These are phyloP conservation scores for Populus ilicifolia DNA, from an alignment of 345 rosid genomes.

Conservation along the genomic window DNA sequence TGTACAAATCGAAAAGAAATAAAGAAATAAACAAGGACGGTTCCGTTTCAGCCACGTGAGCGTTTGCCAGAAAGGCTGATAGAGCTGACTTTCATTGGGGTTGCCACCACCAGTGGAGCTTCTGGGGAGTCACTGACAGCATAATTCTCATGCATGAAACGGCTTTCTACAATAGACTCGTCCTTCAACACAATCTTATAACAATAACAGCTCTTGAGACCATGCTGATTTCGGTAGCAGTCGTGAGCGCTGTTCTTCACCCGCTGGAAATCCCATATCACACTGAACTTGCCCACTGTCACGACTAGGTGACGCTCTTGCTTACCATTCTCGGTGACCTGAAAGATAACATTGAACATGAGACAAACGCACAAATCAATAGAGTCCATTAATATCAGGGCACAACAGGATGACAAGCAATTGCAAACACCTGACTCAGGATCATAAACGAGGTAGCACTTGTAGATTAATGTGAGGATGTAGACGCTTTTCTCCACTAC, in stretches of 20 bases:
- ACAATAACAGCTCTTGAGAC: slow-evolving; percentile 94
- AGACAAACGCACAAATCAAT: not conserved
- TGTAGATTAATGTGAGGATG: not conserved
- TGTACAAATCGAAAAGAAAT: not conserved
- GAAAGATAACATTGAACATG: slow-evolving; percentile 12
- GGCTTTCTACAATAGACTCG: slow-evolving; percentile 85
- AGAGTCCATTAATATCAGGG: not conserved
- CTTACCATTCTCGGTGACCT: slow-evolving; percentile 91
- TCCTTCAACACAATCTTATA: slow-evolving; percentile 89
- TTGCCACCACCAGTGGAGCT: slow-evolving; percentile 94
- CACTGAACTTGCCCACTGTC: slow-evolving; percentile 92
- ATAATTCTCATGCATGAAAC: slow-evolving; percentile 90
- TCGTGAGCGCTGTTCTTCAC: slow-evolving; percentile 86
- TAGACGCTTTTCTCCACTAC: not conserved
- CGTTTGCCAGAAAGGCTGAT: slow-evolving; percentile 79
- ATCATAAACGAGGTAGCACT: not conserved
- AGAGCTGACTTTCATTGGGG: slow-evolving; percentile 92
- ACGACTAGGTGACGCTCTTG: slow-evolving; percentile 90
- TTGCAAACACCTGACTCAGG: not conserved
- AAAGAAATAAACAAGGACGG: not conserved
- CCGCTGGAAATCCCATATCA: slow-evolving; percentile 93
- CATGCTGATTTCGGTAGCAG: slow-evolving; percentile 85
- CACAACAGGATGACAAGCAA: not conserved
- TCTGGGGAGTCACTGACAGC: slow-evolving; percentile 72
- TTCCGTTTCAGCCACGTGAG: slow-evolving; percentile 18